These are phyloP conservation scores for Clarkia xantiana DNA, from an alignment of 345 rosid genomes.

Conservation along the genomic window DNA sequence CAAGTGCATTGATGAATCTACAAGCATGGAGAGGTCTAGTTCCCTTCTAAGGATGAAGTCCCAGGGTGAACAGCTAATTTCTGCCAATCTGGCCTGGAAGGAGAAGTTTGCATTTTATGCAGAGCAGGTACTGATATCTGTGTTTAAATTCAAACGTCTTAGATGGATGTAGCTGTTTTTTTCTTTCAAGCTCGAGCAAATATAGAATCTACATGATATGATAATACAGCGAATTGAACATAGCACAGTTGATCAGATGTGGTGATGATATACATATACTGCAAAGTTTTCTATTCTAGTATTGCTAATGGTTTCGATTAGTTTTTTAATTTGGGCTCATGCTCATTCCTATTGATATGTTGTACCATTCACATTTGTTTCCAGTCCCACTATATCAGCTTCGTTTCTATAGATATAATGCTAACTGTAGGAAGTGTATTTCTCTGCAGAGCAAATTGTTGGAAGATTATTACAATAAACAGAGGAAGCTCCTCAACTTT, in stretches of 20 bases:
- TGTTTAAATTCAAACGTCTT: neutral
- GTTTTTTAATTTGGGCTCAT: no score
- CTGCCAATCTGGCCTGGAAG: conserved; percentile 29
- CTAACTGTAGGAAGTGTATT: neutral
- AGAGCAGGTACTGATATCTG: conserved; percentile 35
- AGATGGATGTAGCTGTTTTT: no score
- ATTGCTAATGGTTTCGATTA: no score
- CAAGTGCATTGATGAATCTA: conserved; percentile 30
- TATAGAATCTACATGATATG: neutral
- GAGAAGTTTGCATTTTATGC: conserved; percentile 28
- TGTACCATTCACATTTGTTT: no score
- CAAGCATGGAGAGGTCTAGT: conserved; percentile 15
- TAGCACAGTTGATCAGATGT: no score
- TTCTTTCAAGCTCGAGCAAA: neutral
- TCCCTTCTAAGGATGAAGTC: conserved; percentile 1
- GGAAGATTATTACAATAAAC: conserved; percentile 75
- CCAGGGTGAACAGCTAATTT: conserved; percentile 4
- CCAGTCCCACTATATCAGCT: no score
- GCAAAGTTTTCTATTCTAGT: no score
- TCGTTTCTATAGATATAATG: neutral
- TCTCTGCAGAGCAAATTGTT: conserved; percentile 46
- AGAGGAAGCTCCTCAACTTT: conserved; percentile 66
- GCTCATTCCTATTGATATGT: no score
- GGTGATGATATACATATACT: no score
- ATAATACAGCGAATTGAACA: no score